These are phyloP conservation scores for Remersonia thermophila DNA, from an alignment of 2,329 filamentous ascomycete genomes.

Conservation along the genomic window DNA sequence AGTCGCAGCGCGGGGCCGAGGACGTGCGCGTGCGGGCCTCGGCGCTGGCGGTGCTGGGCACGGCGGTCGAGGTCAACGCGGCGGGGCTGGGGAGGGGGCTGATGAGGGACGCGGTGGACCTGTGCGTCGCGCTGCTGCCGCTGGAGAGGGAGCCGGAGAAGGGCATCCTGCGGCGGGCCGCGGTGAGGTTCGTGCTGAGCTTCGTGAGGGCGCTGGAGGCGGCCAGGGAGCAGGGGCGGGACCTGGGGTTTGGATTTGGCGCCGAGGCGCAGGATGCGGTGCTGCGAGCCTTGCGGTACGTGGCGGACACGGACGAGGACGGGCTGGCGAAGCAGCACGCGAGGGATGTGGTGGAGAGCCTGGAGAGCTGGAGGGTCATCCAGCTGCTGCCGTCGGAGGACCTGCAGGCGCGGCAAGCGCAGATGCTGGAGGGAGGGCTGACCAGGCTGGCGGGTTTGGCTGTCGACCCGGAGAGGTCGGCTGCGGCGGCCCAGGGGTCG, in stretches of 20 bases:
- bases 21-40: constrained; percentile 59
- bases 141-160: constrained; percentile 48
- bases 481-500: background rate
- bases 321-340: constrained; percentile 57
- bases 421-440: constrained; percentile 9
- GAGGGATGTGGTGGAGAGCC: constrained; percentile 50
- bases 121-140: constrained; percentile 49
- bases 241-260: constrained; percentile 44
- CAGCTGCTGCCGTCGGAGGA: constrained; percentile 20
- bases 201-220: constrained; percentile 48
- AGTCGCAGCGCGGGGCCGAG: constrained; percentile 51
- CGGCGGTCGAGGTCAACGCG: constrained; percentile 48
- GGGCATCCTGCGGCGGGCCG: constrained; percentile 54
- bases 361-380: constrained; percentile 47
- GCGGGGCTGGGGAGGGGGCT: constrained; percentile 40
- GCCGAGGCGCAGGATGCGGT: constrained; percentile 46
- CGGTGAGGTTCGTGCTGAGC: constrained; percentile 49
- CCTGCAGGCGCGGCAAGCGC: background rate
- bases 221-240: constrained; percentile 33
- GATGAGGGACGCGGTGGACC: constrained; percentile 46
- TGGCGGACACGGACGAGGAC: constrained; percentile 54
- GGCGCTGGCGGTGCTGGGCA: constrained; percentile 52
- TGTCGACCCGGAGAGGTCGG: constrained; percentile 22
- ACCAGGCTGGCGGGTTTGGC: constrained; percentile 31
- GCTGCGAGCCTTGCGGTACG: constrained; percentile 48